Conservation (phyloP, 768 basidiomycete genomes). For the Collybiopsis confluens region DNA sequence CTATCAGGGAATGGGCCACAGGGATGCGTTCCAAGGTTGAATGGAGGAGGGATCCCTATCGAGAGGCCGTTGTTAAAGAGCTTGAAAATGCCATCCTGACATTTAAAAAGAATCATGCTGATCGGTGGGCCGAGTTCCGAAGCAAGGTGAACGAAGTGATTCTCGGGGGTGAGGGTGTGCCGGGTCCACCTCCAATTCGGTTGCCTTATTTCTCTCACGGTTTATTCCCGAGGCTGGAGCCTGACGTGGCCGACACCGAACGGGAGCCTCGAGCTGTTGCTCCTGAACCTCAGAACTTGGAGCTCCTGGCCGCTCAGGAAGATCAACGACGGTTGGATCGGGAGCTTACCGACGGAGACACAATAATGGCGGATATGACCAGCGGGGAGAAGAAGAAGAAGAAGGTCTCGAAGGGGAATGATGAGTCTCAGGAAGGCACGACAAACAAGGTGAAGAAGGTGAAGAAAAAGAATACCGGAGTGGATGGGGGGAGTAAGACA, state of each 20-base stretch:
- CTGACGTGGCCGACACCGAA: neutral
- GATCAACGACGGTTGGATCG: neutral
- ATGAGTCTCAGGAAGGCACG: neutral
- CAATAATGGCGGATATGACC: neutral
- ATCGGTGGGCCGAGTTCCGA: neutral
- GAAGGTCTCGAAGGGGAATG: neutral
- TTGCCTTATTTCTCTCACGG: neutral
- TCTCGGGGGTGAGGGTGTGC: no score
- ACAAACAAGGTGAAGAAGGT: neutral
- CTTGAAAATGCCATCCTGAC: neutral
- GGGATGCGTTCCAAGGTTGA: neutral
- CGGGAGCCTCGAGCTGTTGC: no score
- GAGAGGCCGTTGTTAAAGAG: neutral
- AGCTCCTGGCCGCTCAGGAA: neutral
- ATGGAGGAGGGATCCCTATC: neutral
- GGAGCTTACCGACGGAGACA: no score
- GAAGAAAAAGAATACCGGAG: neutral
- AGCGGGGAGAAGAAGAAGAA: neutral
- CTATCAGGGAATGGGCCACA: neutral
- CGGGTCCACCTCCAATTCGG: neutral
- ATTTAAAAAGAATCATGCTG: neutral
- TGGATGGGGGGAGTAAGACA: neutral
- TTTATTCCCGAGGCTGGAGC: neutral
- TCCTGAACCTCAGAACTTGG: neutral
- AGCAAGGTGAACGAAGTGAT: neutral